Evolutionary conservation across 192 early-diverging fungal species (phyloP).

Genomic region (Dispira parvispora): DNA sequence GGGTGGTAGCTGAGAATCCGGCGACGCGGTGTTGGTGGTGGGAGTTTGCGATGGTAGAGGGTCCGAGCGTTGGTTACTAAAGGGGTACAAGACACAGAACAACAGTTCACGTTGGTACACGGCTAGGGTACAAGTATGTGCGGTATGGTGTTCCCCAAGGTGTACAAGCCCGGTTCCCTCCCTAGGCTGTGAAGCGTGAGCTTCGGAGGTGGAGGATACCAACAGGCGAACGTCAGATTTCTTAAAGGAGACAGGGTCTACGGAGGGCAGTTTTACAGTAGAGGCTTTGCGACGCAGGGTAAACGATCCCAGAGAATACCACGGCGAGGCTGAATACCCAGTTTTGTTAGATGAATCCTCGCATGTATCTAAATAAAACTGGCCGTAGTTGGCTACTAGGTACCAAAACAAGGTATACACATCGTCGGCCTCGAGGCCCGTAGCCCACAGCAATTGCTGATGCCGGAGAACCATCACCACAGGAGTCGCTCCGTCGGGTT

Average conservation of each 20-base stretch:
- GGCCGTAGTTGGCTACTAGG: background rate
- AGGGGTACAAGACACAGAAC: background rate
- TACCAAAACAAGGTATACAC: constrained; percentile 2
- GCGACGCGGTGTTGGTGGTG: background rate
- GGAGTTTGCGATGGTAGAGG: background rate
- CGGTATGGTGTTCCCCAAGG: too few relatives aligned
- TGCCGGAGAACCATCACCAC: constrained; percentile 1
- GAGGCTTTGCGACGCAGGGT: too few relatives aligned
- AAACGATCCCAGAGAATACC: too few relatives aligned
- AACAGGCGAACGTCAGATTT: too few relatives aligned
- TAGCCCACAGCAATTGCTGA: background rate
- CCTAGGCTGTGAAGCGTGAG: too few relatives aligned
- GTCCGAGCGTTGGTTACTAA: background rate
- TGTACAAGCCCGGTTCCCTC: too few relatives aligned
- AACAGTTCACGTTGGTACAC: background rate
- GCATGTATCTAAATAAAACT: background rate
- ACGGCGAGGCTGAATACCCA: too few relatives aligned
- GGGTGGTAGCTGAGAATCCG: background rate
- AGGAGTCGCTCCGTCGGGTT: background rate
- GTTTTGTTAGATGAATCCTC: too few relatives aligned
- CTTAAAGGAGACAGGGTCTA: too few relatives aligned
- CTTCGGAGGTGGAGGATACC: too few relatives aligned
- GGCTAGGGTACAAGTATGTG: too few relatives aligned
- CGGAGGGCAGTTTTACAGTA: too few relatives aligned
- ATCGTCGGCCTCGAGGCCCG: background rate